Evolutionary conservation across 345 rosid genomes (phyloP), one percentile per base, ranked within the genome.

Genomic region (Eucalyptus melliodora): DNA sequence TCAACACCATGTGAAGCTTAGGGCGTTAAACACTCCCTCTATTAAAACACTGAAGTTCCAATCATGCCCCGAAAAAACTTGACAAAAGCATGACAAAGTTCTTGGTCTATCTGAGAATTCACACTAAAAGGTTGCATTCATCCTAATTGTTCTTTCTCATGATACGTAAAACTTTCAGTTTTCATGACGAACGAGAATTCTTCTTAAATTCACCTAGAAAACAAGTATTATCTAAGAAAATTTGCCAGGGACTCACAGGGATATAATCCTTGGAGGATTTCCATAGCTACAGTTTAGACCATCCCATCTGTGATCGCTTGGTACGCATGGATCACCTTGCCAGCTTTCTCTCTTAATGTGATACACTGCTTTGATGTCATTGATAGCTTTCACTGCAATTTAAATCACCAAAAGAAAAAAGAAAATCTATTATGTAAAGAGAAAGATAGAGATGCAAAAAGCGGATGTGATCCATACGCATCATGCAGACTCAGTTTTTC

Each of bases 361-460:
- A 56, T 23, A 56, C 62, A 3, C 26, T 56, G 13, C 62, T 10
- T 9, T 56, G 62, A 56, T 56, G 62, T 56, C 62, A 56, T 56
- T 56, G 30, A 56, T 56, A 56, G 62, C 62, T 24, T 56, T 56
- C 90, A 93, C 97, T 96, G 69, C 50, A 15, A 40, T 67, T 88
- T 30, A 10, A 50, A 50, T 50, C 51, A 50, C 51, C 2, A 50
- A 50, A 50, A 50, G 0, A 50, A 12, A 14, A 50, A 50, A 50
- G 1, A 50, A 14, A 50, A 50, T 50, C 16, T 50, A 50, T 50
- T 50, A 50, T 14, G 5, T 50, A 50, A 50, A 14, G 51, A 50
- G 51, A 50, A 50, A 50, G 51, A 14, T 50, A 50, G 51, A 50
- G 51, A 50, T 50, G 3, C 51, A 50, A 50, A 50, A 50, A 50